Conservation (phyloP, 1,284 basidiomycete genomes). For the Exobasidium rhododendri region DNA sequence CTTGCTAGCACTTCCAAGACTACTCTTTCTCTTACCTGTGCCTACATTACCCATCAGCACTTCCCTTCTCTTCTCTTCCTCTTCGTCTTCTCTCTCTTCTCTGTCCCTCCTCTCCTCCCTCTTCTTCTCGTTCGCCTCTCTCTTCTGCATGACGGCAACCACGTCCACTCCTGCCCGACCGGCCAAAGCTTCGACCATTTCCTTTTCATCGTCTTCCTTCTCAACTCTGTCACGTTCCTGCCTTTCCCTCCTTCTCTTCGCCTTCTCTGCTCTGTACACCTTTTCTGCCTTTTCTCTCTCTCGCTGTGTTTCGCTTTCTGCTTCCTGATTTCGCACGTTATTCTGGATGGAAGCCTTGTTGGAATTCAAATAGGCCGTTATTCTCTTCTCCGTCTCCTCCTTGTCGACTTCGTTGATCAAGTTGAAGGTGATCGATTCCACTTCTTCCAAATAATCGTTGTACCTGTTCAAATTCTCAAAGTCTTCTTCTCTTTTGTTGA, state of each 20-base stretch:
- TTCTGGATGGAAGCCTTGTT: conserved; percentile 36
- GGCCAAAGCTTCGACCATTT: conserved; percentile 42
- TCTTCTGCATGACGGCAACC: conserved; percentile 32
- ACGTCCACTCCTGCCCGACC: conserved; percentile 31
- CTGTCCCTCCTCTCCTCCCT: conserved; percentile 16
- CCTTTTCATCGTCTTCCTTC: conserved; percentile 37
- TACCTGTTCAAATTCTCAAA: conserved; percentile 78
- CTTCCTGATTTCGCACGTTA: conserved; percentile 32
- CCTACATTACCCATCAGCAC: background rate
- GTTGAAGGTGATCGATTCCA: conserved; percentile 95
- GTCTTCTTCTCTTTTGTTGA: conserved; percentile 80
- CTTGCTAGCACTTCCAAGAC: background rate
- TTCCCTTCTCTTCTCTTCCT: conserved; percentile 27
- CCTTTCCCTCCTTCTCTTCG: conserved; percentile 31
- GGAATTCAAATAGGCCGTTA: conserved; percentile 68
- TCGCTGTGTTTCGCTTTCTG: conserved; percentile 38
- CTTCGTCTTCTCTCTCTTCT: conserved; percentile 25
- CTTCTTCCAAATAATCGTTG: conserved; percentile 93
- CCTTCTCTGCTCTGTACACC: conserved; percentile 31
- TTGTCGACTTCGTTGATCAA: conserved; percentile 87
- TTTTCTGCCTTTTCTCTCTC: conserved; percentile 35
- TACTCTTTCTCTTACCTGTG: background rate
- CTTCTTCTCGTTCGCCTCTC: conserved; percentile 22
- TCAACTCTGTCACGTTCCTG: conserved; percentile 39
- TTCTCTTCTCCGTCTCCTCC: conserved; percentile 76